Evolutionary conservation across 1,284 basidiomycete genomes (phyloP), one percentile per base, ranked within the genome.

Genomic region (Phellopilus nigrolimitatus): DNA sequence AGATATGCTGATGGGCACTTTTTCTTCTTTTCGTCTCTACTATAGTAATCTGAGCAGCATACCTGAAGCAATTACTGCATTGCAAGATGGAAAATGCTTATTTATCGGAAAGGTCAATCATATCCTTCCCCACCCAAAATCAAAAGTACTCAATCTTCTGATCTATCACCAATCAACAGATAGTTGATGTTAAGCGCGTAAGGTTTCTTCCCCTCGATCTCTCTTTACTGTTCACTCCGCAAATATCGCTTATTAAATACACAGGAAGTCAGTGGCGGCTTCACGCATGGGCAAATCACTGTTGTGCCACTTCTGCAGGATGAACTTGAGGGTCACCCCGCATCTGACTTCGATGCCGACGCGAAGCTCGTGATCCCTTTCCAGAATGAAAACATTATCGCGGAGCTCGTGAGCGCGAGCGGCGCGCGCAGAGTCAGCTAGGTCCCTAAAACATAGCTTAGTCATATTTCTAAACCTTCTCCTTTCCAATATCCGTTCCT

Each of bases 361-460:
- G 40, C 34, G 12, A 24, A 61, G 60, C 4, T 71, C 48, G 38
- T 66, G 49, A 75, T 80, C 41, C 76, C 77, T 2, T 80, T 81
- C 67, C 76, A 80, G 60, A 81, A 81, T 59, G 78, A 81, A 60
- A 80, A 81, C 58, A 61, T 79, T 2, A 70, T 69, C 49, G 73
- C 70, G 7, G 72, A 75, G 54, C 49, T 72, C 28, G 68, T 71
- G 48, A 66, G 66, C 21, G 64, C 67, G 1, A 64, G 61, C 59
- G 60, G 65, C 46, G 28, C 66, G 51, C 57, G 62, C 49, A 66
- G 65, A 61, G 64, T 61, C 36, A 21, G 49, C 8, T 8, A 21
- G 19, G 21, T 12, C 19, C 24, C 21, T 17, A n/a, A 6, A 28
- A 33, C 31, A 4, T 21, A 22, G 12, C 27, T 9, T 9, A n/a